phyloP scores from a whole-genome alignment of 148 eudicot genomes.

The Persicaria tinctoria region DNA sequence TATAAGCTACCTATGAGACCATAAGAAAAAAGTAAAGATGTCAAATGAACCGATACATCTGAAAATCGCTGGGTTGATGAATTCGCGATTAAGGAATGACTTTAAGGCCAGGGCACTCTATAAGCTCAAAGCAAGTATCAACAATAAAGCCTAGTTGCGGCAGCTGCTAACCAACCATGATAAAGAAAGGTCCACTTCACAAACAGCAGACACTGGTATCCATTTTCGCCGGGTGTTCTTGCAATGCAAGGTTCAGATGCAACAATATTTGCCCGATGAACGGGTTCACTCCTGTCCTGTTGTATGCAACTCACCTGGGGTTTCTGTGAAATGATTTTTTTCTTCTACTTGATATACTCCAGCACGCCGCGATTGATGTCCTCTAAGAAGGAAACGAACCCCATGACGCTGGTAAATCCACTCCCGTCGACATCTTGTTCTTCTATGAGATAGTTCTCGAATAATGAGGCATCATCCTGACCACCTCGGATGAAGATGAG shows the following conservation, averaged over 20 bases:
- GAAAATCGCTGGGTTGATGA: too few species aligned
- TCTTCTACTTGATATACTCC: slow-evolving; percentile 58
- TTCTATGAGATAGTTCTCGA: slow-evolving; percentile 90
- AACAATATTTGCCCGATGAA: background rate
- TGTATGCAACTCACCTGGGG: slow-evolving; percentile 10
- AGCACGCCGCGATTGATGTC: slow-evolving; percentile 61
- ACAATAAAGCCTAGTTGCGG: background rate
- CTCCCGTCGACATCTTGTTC: slow-evolving; percentile 92
- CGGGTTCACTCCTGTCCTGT: background rate
- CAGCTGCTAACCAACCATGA: background rate
- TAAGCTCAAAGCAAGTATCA: background rate
- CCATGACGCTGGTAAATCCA: slow-evolving; percentile 79
- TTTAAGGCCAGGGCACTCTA: background rate
- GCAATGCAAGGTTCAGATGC: background rate
- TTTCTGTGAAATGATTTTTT: background rate
- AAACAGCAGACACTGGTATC: background rate
- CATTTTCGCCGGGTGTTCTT: background rate
- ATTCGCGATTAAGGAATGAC: background rate
- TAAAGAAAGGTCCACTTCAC: background rate
- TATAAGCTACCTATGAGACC: too few species aligned
- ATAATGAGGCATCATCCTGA: slow-evolving; percentile 75
- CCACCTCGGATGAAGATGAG: slow-evolving; percentile 82
- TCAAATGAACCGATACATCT: background rate
- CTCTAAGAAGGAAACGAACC: slow-evolving; percentile 93
- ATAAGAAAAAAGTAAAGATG: too few species aligned